phyloP scores from a whole-genome alignment of 441 rosid species.

The Raphanus hybrid region DNA sequence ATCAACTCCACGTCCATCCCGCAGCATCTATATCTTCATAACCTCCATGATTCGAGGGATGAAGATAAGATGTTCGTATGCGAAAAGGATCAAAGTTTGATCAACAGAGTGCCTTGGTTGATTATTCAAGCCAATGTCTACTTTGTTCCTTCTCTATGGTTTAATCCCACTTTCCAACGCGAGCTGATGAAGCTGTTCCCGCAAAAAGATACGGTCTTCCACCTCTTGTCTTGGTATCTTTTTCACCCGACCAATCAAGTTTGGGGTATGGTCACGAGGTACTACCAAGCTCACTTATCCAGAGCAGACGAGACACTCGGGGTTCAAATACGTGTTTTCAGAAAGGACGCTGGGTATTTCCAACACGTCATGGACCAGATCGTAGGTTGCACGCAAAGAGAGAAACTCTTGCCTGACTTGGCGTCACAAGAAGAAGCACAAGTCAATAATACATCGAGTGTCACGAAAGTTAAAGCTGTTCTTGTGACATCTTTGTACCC shows the following conservation, averaged over 20 bases:
- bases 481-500: constrained; percentile 58
- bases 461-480: constrained; percentile 50
- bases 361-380: constrained; percentile 70
- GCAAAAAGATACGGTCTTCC: constrained; percentile 66
- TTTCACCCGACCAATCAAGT: constrained; percentile 75
- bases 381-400: constrained; percentile 53
- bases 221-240: constrained; percentile 68
- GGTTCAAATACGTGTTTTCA: constrained; percentile 66
- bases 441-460: constrained; percentile 16
- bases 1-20: constrained; percentile 43
- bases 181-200: constrained; percentile 61
- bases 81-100: constrained; percentile 54
- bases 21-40: constrained; percentile 56
- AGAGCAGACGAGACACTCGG: constrained; percentile 69
- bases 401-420: constrained; percentile 46
- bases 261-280: constrained; percentile 76
- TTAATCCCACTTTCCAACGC: constrained; percentile 55
- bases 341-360: constrained; percentile 51
- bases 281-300: constrained; percentile 61
- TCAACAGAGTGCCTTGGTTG: constrained; percentile 74
- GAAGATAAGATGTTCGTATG: constrained; percentile 67
- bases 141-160: constrained; percentile 70
- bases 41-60: constrained; percentile 62
- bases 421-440: constrained; percentile 30
- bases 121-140: constrained; percentile 69